phyloP scores from a whole-genome alignment of 768 basidiomycete genomes.

The Ramaria sp. region DNA sequence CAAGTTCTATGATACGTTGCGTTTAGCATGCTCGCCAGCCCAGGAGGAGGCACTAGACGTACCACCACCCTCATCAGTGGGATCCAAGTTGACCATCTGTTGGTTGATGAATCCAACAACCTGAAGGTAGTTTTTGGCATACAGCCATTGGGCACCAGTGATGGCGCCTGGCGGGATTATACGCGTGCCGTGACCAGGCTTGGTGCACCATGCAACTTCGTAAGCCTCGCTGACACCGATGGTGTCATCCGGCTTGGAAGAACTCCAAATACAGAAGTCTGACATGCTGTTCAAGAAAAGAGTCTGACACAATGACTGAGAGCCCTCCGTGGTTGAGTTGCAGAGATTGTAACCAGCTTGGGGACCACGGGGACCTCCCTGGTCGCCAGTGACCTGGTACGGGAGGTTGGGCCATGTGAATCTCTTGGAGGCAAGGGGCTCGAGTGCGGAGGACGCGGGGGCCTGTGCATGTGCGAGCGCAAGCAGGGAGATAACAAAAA shows the following conservation, averaged over 20 bases:
- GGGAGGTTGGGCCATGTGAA: constrained; percentile 23
- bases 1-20: constrained; percentile 19
- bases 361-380: constrained; percentile 10
- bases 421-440: constrained; percentile 9
- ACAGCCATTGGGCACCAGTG: constrained; percentile 13
- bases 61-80: constrained; percentile 28
- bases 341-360: constrained; percentile 12
- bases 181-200: constrained; percentile 19
- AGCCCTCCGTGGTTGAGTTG: constrained; percentile 11
- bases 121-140: constrained; percentile 13
- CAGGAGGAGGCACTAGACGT: constrained; percentile 17
- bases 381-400: constrained; percentile 34
- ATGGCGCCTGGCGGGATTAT: constrained; percentile 13
- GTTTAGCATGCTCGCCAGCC: not conserved
- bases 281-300: not conserved
- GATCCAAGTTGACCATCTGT: constrained; percentile 27
- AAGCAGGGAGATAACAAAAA: constrained; percentile 2
- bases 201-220: constrained; percentile 24
- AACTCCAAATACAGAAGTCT: constrained; percentile 15
- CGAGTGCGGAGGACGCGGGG: constrained; percentile 2
- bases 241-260: constrained; percentile 7
- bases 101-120: constrained; percentile 28
- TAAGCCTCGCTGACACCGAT: constrained; percentile 17
- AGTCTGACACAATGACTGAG: constrained; percentile 12
- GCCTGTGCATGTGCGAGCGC: constrained; percentile 2